These are phyloP conservation scores for Hordeum marinum DNA, from an alignment of 176 grass and related monocot genomes.

Conservation along the genomic window DNA sequence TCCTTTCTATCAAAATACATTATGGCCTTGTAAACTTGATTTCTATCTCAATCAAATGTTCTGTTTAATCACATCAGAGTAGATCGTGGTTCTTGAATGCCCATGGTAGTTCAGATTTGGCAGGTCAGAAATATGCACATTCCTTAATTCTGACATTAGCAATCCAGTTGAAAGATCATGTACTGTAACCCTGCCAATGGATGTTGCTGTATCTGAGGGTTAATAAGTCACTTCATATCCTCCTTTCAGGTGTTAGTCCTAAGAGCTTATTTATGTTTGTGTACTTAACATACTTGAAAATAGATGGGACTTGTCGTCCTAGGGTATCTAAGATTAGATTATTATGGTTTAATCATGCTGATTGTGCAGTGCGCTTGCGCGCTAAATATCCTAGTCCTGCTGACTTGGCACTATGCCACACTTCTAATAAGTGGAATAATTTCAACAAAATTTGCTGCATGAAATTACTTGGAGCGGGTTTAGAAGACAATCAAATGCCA, in stretches of 20 bases:
- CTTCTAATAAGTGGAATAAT: neutral
- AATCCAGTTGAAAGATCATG: neutral
- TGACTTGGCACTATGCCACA: neutral
- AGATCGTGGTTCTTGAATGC: neutral
- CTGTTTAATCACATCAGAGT: neutral
- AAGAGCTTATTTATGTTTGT: slow-evolving; percentile 1
- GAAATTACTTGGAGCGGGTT: neutral
- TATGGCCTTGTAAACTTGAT: neutral
- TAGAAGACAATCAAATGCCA: neutral
- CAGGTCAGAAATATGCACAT: neutral
- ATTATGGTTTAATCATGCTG: neutral
- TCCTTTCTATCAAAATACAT: neutral
- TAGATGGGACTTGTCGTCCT: neutral
- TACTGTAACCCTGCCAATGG: neutral
- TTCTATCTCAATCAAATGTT: slow-evolving; percentile 1
- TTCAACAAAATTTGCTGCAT: neutral
- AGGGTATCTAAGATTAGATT: neutral
- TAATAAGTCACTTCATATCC: neutral
- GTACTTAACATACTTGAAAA: neutral
- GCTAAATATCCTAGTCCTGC: neutral
- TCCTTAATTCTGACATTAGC: neutral
- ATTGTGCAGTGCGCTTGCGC: neutral
- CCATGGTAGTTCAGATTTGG: slow-evolving; percentile 5
- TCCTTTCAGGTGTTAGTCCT: neutral
- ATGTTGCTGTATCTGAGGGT: neutral